Base-by-base conservation (phyloP, 495 filamentous ascomycete genomes). In the Margaritispora aquatica region DNA sequence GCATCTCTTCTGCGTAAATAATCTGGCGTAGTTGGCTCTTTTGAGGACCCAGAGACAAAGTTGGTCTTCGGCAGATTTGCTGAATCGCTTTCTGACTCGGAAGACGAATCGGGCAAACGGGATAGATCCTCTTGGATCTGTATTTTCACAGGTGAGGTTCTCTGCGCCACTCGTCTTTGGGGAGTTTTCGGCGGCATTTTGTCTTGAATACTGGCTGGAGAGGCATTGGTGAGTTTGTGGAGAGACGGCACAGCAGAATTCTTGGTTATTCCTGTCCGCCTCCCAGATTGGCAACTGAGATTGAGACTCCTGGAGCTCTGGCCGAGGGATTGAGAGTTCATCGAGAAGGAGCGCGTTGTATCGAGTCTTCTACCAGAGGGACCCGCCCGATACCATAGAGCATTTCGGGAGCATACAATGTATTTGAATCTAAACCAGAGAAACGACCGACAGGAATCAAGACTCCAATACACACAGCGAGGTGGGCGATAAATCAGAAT, bases 101-200 rank as follows among this genome's bases (percentile, higher is more conserved):
- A 57, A 22, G 53, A 61, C 26, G 24, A 51, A n/a, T 57, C 60
- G 24, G 60, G 60, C n/a, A 9, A 7, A 29, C 60, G 60, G 19
- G 21, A 29, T 24, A 61, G 22, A 27, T 61, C 41, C 38, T 50
- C 54, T 17, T 61, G 54, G 7, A 38, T 17, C 3, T 52, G n/a
- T 24, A 29, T 26, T 5, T 44, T 52, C 5, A 22, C 20, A 13
- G 15, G 22, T 7, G 24, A 17, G 17, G 19, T 50, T 17, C 9
- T 23, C 47, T 17, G 20, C n/a, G 5, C 19, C 11, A 10, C 8
- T 23, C 3, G 2, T 38, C 41, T 55, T 26, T 15, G 2, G 24
- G 49, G 1, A 26, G 56, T 1, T 22, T 59, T 54, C 10, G 48
- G 2, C 20, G 51, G 34, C 58, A 60, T 55, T 20, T 26, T 58